Conservation (phyloP, 306 rosid genomes). For the Fragaria ananassa region DNA sequence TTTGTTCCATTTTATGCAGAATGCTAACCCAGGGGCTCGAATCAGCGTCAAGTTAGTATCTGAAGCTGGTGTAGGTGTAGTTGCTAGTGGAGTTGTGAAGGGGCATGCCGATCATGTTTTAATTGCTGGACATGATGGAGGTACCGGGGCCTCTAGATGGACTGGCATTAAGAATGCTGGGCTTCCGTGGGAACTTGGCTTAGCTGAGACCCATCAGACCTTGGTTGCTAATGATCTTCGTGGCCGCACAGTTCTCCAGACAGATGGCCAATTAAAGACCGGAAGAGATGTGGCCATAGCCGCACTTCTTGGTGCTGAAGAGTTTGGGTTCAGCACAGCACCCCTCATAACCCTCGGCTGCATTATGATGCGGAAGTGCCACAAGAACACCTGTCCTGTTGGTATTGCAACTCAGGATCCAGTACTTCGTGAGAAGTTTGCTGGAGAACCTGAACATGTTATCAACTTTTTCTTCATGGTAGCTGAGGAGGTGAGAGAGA, state of each 20-base stretch:
- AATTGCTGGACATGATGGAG: constrained; percentile 98
- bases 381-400: constrained; percentile 97
- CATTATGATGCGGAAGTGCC: constrained; percentile 99
- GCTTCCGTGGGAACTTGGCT: constrained; percentile 98
- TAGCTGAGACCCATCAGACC: constrained; percentile 99
- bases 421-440: constrained; percentile 95
- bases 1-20: constrained; percentile 43
- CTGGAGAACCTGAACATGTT: constrained; percentile 99
- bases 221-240: constrained; percentile 95
- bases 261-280: constrained; percentile 97
- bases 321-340: constrained; percentile 98
- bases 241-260: constrained; percentile 93
- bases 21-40: constrained; percentile 91
- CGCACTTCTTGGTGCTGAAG: constrained; percentile 98
- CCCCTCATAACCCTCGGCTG: constrained; percentile 98
- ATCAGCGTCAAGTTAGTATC: constrained; percentile 96
- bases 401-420: constrained; percentile 99
- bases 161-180: constrained; percentile 99
- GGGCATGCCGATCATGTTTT: constrained; percentile 97
- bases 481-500: constrained; percentile 93
- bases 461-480: constrained; percentile 95
- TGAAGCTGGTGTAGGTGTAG: constrained; percentile 97
- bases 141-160: constrained; percentile 99
- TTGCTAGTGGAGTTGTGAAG: constrained; percentile 99
- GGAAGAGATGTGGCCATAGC: constrained; percentile 99